phyloP scores from a whole-genome alignment of 2,329 filamentous ascomycete genomes.

The Fusarium oligoseptatum region DNA sequence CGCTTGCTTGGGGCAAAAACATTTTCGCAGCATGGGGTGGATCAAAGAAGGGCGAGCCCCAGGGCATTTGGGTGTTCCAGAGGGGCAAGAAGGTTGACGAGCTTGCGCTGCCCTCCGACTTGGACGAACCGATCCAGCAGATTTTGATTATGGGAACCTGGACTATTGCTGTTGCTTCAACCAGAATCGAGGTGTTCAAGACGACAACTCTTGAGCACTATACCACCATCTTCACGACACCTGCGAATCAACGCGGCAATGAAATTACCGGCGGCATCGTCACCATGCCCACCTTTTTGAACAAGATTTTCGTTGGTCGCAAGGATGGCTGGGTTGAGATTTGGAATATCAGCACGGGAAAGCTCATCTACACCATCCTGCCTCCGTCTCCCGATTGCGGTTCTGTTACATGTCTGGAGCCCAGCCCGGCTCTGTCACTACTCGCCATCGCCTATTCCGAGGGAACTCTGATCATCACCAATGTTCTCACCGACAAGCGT shows the following conservation, averaged over 20 bases:
- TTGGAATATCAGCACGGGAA: constrained; percentile 95
- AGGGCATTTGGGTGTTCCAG: constrained; percentile 92
- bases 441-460: constrained; percentile 89
- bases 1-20: constrained; percentile 86
- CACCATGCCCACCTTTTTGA: constrained; percentile 94
- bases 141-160: constrained; percentile 90
- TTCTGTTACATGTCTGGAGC: constrained; percentile 87
- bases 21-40: constrained; percentile 93
- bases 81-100: constrained; percentile 87
- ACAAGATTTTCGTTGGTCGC: constrained; percentile 93
- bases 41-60: constrained; percentile 60
- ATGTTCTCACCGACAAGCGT: constrained; percentile 82
- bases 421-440: constrained; percentile 85
- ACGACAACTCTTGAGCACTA: constrained; percentile 87
- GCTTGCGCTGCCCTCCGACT: constrained; percentile 74
- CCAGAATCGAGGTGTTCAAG: constrained; percentile 91
- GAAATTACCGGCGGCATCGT: constrained; percentile 83
- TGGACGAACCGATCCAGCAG: constrained; percentile 79
- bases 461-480: constrained; percentile 83
- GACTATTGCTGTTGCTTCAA: constrained; percentile 84
- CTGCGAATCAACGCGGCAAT: constrained; percentile 69
- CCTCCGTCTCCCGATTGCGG: constrained; percentile 80
- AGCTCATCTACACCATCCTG: constrained; percentile 90
- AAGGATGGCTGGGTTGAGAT: constrained; percentile 93
- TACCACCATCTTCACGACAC: constrained; percentile 79